These are phyloP conservation scores for Vigna trinervia DNA, from an alignment of 306 rosid genomes.

Conservation along the genomic window DNA sequence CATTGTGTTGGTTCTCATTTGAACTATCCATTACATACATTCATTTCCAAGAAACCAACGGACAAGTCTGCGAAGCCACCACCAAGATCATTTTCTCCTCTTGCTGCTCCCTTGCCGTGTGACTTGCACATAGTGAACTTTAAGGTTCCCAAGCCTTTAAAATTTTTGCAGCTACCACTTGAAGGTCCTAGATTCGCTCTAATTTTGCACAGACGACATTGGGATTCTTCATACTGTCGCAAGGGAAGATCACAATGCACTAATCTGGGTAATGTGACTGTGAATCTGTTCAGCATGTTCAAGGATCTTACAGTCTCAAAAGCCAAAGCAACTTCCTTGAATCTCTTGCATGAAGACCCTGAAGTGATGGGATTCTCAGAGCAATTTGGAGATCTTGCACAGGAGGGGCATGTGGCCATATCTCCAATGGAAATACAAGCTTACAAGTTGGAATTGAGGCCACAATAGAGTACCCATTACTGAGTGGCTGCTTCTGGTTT, in stretches of 20 bases:
- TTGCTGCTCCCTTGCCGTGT: slow-evolving; percentile 81
- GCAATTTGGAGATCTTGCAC: slow-evolving; percentile 63
- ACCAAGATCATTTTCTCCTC: slow-evolving; percentile 78
- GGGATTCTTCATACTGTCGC: slow-evolving; percentile 87
- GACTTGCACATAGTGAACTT: slow-evolving; percentile 94
- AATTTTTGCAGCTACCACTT: slow-evolving; percentile 63
- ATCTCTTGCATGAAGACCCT: slow-evolving; percentile 86
- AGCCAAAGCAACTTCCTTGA: slow-evolving; percentile 75
- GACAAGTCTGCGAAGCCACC: slow-evolving; percentile 66
- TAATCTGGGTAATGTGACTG: slow-evolving; percentile 61
- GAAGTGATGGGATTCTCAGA: slow-evolving; percentile 79
- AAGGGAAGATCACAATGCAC: slow-evolving; percentile 87
- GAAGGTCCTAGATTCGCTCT: slow-evolving; percentile 71
- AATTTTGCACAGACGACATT: slow-evolving; percentile 72
- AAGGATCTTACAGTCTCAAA: slow-evolving; percentile 62
- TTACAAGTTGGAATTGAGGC: slow-evolving; percentile 79
- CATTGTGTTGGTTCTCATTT: slow-evolving; percentile 71
- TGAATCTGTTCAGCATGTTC: slow-evolving; percentile 77
- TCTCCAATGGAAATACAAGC: slow-evolving; percentile 96
- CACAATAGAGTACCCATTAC: slow-evolving; percentile 44
- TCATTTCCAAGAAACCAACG: slow-evolving; percentile 75
- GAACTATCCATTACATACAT: slow-evolving; percentile 89
- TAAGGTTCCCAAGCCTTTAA: slow-evolving; percentile 83
- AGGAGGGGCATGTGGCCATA: slow-evolving; percentile 72
- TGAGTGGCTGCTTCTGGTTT: slow-evolving; percentile 38